Evolutionary conservation across 1,284 basidiomycete genomes (phyloP), one percentile per base, ranked within the genome.

Genomic region (Papiliotrema laurentii): DNA sequence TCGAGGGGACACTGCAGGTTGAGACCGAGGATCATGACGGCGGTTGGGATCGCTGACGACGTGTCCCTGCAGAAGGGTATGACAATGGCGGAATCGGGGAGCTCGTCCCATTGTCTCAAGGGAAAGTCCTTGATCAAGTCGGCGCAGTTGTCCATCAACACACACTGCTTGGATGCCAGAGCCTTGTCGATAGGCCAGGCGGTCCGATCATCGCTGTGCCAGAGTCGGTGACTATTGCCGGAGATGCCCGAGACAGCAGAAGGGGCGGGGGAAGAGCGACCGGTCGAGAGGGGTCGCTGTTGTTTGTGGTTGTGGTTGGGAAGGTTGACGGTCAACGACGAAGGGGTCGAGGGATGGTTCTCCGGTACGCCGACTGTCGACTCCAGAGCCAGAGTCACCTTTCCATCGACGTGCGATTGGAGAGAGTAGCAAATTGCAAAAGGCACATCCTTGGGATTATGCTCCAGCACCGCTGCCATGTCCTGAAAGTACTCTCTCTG

Each of bases 1-100:
- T 75, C 71, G 42, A 68, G 64, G 4, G 68, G 64, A 22, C 66
- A 49, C 16, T 61, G 50, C 4, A 68, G 43, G 54, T 74, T 75
- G 30, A 75, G 60, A 14, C 75, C 75, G 16, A 77, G 53, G 35
- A 76, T 64, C 35, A 76, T 43, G 14, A 76, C 68, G 0, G 63
- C 67, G 10, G 58, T 57, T 0, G 74, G 72, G 0, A 64, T 45
- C 2, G 60, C 62, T 14, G 55, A 57, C 3, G 63, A 58, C 2
- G 56, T 51, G 11, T 73, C 71, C 38, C 58, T 59, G 27, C 60
- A 59, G 43, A 75, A 65, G 1, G 74, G 73, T 7, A 75, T 61
- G 21, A 74, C 64, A 19, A 75, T 66, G 2, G 74, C 75, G 2
- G 63, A 60, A 21, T 60, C 53, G 0, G 73, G 67, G 3, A 72